Percentiles rank a stretch among this genome's conserved stretches.
Evolutionary conservation across 2,329 filamentous ascomycete species (phyloP).

Genomic region (Colletotrichum sp.): DNA sequence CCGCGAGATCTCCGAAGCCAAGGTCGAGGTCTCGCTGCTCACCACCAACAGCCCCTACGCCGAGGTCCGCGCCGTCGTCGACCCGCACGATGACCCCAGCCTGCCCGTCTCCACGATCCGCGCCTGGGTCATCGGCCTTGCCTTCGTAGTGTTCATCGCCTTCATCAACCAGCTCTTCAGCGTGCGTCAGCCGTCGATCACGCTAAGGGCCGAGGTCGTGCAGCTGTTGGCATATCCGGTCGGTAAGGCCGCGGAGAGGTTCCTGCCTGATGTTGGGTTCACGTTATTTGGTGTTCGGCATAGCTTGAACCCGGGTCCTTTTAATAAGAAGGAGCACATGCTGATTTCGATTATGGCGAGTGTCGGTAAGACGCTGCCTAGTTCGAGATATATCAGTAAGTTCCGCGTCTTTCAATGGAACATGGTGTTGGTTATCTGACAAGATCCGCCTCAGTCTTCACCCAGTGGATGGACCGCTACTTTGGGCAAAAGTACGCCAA

Average conservation of each 20-base stretch:
- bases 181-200: conserved; percentile 44
- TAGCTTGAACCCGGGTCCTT: conserved; percentile 53
- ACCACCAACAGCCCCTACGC: conserved; percentile 41
- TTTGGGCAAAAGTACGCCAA: conserved; percentile 50
- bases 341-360: conserved; percentile 63
- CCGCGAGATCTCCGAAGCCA: conserved; percentile 33
- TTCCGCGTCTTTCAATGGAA: neutral
- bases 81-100: conserved; percentile 44
- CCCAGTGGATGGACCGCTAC: conserved; percentile 46
- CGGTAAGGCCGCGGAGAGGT: conserved; percentile 36
- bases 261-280: conserved; percentile 38
- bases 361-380: conserved; percentile 47
- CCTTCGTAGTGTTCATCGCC: conserved; percentile 35
- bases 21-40: conserved; percentile 35
- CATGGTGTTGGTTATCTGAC: conserved; percentile 20
- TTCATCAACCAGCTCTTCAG: conserved; percentile 45
- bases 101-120: conserved; percentile 47
- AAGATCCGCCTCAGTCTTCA: conserved; percentile 43
- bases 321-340: conserved; percentile 60
- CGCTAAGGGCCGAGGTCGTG: conserved; percentile 42
- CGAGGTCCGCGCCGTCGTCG: conserved; percentile 50
- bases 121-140: conserved; percentile 41
- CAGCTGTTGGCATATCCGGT: conserved; percentile 44
- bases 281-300: conserved; percentile 39
- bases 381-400: conserved; percentile 44